phyloP scores from a whole-genome alignment of 768 basidiomycete species.

The Termitomyces sp. region DNA sequence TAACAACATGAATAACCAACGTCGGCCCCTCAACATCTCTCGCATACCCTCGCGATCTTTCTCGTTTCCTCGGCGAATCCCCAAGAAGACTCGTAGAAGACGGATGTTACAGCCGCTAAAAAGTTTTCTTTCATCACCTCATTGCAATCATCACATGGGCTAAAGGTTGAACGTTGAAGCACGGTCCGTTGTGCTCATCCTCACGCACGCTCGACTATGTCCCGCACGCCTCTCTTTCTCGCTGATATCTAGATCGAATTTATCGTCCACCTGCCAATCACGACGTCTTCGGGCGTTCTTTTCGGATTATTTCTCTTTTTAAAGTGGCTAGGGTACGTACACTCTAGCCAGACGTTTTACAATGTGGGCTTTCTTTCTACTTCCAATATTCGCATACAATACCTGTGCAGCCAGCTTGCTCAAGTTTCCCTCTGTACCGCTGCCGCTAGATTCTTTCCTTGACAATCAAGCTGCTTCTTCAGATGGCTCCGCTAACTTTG shows the following conservation, averaged over 20 bases:
- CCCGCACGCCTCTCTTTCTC: neutral
- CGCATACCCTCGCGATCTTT: neutral
- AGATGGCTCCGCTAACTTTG: constrained; percentile 34
- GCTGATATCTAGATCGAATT: neutral
- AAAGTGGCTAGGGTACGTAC: neutral
- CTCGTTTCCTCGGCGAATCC: neutral
- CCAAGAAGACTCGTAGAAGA: too few relatives aligned
- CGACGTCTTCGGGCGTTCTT: neutral
- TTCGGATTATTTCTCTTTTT: neutral
- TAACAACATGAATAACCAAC: too few relatives aligned
- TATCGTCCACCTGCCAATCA: too few relatives aligned
- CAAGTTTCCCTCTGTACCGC: constrained; percentile 24
- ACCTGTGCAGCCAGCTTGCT: neutral
- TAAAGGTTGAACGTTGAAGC: neutral
- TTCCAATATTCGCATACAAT: neutral
- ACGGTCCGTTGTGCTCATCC: neutral
- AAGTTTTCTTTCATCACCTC: neutral
- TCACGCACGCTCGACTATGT: neutral
- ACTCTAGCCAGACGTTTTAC: neutral
- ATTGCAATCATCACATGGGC: neutral
- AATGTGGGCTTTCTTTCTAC: neutral
- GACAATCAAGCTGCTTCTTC: constrained; percentile 39
- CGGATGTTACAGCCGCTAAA: too few relatives aligned
- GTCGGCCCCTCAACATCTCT: neutral
- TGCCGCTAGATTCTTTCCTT: constrained; percentile 25